A percentile compares a stretch with the other conserved stretches of the same genome.
These are phyloP conservation scores for Suillus paluster DNA, from an alignment of 768 basidiomycete genomes.

Conservation along the genomic window DNA sequence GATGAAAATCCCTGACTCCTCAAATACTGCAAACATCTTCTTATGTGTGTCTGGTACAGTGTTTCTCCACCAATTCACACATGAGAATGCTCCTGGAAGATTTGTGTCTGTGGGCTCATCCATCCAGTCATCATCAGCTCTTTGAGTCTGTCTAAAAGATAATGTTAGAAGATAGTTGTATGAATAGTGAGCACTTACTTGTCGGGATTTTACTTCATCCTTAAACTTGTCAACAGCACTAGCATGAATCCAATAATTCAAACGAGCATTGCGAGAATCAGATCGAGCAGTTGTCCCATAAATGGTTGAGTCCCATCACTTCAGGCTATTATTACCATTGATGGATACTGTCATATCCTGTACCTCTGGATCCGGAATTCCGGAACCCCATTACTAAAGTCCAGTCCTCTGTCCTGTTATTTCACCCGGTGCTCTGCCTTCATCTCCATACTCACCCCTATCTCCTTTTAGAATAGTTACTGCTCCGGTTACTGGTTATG, in stretches of 20 bases:
- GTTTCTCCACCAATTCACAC: slow-evolving; percentile 14
- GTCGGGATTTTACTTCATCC: slow-evolving; percentile 3
- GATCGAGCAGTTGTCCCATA: background rate
- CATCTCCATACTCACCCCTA: no score
- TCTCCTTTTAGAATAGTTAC: no score
- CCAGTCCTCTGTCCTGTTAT: no score
- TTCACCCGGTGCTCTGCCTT: no score
- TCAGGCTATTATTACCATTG: slow-evolving; percentile 9
- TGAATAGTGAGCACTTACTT: background rate
- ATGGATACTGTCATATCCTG: no score
- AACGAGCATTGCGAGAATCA: slow-evolving; percentile 2
- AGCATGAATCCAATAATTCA: background rate
- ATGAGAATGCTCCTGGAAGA: background rate
- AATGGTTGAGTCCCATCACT: background rate
- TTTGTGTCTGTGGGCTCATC: background rate
- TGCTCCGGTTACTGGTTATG: no score
- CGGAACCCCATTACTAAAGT: no score
- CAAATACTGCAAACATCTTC: slow-evolving; percentile 9
- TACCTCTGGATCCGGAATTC: no score
- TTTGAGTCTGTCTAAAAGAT: no score
- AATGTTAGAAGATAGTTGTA: background rate
- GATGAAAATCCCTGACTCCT: slow-evolving; percentile 4
- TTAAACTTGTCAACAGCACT: slow-evolving; percentile 7
- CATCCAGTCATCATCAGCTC: background rate
- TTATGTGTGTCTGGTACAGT: slow-evolving; percentile 4